Conservation (phyloP, 495 filamentous ascomycete species). For the Podospora conica region DNA sequence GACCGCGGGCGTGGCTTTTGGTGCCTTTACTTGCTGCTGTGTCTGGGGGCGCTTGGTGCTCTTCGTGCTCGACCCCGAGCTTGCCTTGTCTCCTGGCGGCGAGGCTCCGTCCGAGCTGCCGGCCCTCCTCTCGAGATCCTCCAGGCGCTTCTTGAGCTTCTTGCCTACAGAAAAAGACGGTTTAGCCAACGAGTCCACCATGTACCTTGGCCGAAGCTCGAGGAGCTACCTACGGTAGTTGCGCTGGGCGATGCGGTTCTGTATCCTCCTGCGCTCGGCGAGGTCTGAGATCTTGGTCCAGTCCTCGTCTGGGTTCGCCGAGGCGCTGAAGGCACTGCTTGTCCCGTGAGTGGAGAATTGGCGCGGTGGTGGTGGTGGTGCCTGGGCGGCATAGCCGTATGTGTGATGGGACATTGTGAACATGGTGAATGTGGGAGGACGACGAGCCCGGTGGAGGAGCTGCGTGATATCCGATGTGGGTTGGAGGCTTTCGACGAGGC, state of each 20-base stretch:
- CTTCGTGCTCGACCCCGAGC: slow-evolving; percentile 33
- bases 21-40: slow-evolving; percentile 27
- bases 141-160: slow-evolving; percentile 95
- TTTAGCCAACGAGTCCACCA: slow-evolving; percentile 7
- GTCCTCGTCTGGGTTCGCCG: slow-evolving; percentile 94
- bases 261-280: slow-evolving; percentile 87
- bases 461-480: too few relatives aligned
- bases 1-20: slow-evolving; percentile 24
- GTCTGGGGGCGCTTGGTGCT: slow-evolving; percentile 39
- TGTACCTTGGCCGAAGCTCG: background rate
- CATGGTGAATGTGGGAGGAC: slow-evolving; percentile 25
- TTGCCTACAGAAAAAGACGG: slow-evolving; percentile 57
- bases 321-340: slow-evolving; percentile 93
- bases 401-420: slow-evolving; percentile 41
- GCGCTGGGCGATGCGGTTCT: slow-evolving; percentile 95
- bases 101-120: slow-evolving; percentile 67
- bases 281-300: slow-evolving; percentile 99
- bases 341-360: slow-evolving; percentile 65
- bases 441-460: too few relatives aligned
- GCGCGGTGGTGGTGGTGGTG: slow-evolving; percentile 41
- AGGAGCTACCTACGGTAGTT: slow-evolving; percentile 83
- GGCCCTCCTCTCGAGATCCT: slow-evolving; percentile 90
- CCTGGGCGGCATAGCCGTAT: slow-evolving; percentile 37
- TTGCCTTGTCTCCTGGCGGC: slow-evolving; percentile 44
- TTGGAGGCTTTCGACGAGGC: background rate